Base-by-base conservation (phyloP, 23 red algal species). In the Agarophyton chilense region DNA sequence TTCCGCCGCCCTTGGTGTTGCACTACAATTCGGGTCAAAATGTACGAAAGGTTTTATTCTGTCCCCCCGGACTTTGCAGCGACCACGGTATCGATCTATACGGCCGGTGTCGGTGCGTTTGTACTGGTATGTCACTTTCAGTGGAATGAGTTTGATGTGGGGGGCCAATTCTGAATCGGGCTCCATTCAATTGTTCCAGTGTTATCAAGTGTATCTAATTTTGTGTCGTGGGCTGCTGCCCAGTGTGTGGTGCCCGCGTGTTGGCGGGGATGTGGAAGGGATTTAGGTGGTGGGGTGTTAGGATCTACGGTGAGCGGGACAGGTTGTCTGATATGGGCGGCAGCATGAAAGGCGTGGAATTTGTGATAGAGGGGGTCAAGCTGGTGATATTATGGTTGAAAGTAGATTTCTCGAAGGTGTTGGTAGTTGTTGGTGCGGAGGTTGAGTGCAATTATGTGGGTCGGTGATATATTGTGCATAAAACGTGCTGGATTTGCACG, bases 131-230 rank as follows among this genome's bases (percentile, higher is more conserved):
- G 35, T 28, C 67, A 88, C 77, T 62, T 40, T 88, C n/a, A 28
- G 40, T 0, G 83, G 46, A 22, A 88, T n/a, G 21, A 24, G 11
- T 32, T 55, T 1, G 63, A 14, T 10, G 28, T 26, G 25, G 52
- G n/a, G n/a, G n/a, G n/a, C n/a, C n/a, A n/a, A n/a, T n/a, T n/a
- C n/a, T n/a, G n/a, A n/a, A n/a, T n/a, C n/a, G n/a, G 18, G 46
- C 1, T 24, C 83, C 83, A 74, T 1, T 88, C 24, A 13, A 77
- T 44, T 33, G 47, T 34, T 2, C 42, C 26, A 21, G 42, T 75
- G 18, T 72, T 21, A 29, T 88, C 83, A 24, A 75, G 41, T 88
- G 76, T 66, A 32, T 88, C 46, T 1, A 73, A 49, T 38, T 73
- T 67, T 31, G 18, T 11, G 10, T 88, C 44, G 46, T 88, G 68